Base-by-base conservation (phyloP, 306 rosid genomes). In the Oxytropis ochrocephala region DNA sequence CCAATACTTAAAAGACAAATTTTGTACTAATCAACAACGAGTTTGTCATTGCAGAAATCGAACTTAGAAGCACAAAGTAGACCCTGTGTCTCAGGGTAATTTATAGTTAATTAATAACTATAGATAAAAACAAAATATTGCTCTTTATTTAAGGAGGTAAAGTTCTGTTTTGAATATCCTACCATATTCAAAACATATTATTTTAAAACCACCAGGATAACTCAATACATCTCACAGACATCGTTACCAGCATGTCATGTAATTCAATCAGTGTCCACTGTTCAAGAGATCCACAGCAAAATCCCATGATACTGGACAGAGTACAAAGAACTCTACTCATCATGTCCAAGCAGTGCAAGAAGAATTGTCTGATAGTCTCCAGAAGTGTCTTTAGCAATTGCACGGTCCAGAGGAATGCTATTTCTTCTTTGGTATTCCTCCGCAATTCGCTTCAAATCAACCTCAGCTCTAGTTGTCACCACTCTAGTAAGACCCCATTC, bases 401-500 rank as follows among this genome's bases (percentile, higher is more conserved):
- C 95, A 3, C 35, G 47, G 60, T 80, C 88, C 75, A 94, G 82
- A 64, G 92, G 92, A 75, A 84, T 11, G 69, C 89, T 91, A 73
- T 85, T 94, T 74, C 99, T 84, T 65, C 83, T 84, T 62, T 83
- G 90, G 73, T 87, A 89, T 64, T 89, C 97, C 65, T 94, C 96
- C 8, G 80, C 86, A 50, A 94, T 87, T 41, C 91, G 82, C 43
- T 76, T 64, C 91, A 94, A 44, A 75, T 94, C 97, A 64, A 89
- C 74, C 84, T 94, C 99, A 4, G 97, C 95, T 74, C 97, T 80
- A 64, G 95, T 87, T 43, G 95, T 38, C 41, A 91, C 79, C 68
- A 94, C 96, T 78, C 99, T 87, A 10, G 97, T 82, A 29, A 91
- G 95, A 5, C 77, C 97, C 82, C 85, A 43, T 68, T 89, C 99